phyloP scores from a whole-genome alignment of 2,329 filamentous ascomycete species.

The Colletotrichum truncatum region DNA sequence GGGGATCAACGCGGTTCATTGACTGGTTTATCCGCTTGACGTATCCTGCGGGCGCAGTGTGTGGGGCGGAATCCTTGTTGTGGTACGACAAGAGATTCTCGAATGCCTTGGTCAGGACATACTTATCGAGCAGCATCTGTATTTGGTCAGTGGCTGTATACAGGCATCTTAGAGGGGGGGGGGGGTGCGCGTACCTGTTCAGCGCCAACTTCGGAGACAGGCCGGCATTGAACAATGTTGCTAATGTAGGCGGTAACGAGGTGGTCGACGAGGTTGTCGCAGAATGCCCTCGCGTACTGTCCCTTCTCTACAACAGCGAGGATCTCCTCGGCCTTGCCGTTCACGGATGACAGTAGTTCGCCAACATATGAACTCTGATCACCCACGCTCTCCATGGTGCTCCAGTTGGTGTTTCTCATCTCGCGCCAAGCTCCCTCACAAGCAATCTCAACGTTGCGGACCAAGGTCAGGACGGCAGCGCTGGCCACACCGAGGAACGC shows the following conservation, averaged over 20 bases:
- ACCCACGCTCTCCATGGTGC: conserved; percentile 89
- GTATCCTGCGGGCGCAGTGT: conserved; percentile 67
- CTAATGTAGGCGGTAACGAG: conserved; percentile 81
- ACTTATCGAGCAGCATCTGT: conserved; percentile 95
- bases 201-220: conserved; percentile 91
- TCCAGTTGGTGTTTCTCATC: conserved; percentile 97
- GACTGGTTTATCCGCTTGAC: conserved; percentile 85
- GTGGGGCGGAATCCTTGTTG: conserved; percentile 52
- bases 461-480: conserved; percentile 83
- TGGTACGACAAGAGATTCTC: conserved; percentile 74
- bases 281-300: conserved; percentile 94
- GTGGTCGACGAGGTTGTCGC: conserved; percentile 93
- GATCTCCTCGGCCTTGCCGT: conserved; percentile 77
- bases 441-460: conserved; percentile 82
- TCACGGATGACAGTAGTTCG: conserved; percentile 79
- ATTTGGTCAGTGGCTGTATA: conserved; percentile 34
- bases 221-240: conserved; percentile 88
- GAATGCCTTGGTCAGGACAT: conserved; percentile 84
- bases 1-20: conserved; percentile 87
- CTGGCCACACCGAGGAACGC: conserved; percentile 95
- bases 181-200: conserved; percentile 72
- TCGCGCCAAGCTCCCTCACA: conserved; percentile 93
- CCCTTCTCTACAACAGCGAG: conserved; percentile 84
- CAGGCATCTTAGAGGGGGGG: neutral
- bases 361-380: conserved; percentile 94